A percentile compares a stretch with the other conserved stretches of the same genome.
These are phyloP conservation scores for Glycine latifolia DNA, from an alignment of 306 rosid species.

Conservation along the genomic window DNA sequence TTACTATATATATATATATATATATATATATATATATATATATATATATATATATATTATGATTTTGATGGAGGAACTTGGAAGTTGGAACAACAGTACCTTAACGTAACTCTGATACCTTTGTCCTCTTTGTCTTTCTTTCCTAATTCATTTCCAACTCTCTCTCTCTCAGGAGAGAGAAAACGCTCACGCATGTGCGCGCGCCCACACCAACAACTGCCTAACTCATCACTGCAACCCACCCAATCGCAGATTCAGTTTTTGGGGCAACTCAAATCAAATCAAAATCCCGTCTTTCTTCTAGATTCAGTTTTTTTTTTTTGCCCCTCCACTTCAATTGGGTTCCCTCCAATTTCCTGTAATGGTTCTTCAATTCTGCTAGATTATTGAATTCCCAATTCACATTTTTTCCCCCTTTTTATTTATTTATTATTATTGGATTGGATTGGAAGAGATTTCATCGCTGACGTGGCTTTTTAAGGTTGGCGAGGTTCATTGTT, in stretches of 20 bases:
- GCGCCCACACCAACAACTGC: slow-evolving; percentile 27
- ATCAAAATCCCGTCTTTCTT: slow-evolving; percentile 43
- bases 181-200: slow-evolving; percentile 31
- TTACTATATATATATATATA: background rate
- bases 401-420: background rate
- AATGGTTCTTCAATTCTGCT: slow-evolving; percentile 41
- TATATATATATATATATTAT: too few relatives aligned
- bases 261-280: slow-evolving; percentile 33
- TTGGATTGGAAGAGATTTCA: slow-evolving; percentile 41
- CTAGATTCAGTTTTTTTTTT: slow-evolving; percentile 29
- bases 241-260: slow-evolving; percentile 45
- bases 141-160: background rate
- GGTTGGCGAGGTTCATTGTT: slow-evolving; percentile 42
- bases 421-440: slow-evolving; percentile 34
- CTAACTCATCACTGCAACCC: slow-evolving; percentile 10
- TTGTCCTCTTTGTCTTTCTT: slow-evolving; percentile 32
- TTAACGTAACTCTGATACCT: slow-evolving; percentile 43
- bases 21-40: too few relatives aligned
- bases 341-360: slow-evolving; percentile 55
- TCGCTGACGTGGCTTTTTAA: slow-evolving; percentile 47
- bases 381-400: slow-evolving; percentile 48
- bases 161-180: slow-evolving; percentile 2
- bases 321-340: slow-evolving; percentile 25
- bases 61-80: background rate
- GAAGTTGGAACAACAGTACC: slow-evolving; percentile 14